These are phyloP conservation scores for Lablab purpureus DNA, from an alignment of 306 rosid species.

Conservation along the genomic window DNA sequence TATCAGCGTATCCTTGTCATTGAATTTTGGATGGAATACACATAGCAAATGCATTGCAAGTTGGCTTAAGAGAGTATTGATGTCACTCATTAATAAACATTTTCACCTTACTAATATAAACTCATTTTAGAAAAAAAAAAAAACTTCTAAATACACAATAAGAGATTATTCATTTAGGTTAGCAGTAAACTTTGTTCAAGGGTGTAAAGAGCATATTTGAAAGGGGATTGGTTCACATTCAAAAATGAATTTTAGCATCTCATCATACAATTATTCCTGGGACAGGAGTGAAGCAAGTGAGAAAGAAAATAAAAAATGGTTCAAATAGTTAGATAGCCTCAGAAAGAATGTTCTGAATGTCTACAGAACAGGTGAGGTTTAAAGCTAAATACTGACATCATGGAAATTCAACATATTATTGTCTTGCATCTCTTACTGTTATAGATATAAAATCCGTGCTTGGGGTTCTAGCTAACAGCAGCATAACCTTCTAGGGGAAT, in stretches of 20 bases:
- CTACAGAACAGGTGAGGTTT: neutral
- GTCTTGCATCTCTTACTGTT: slow-evolving; percentile 11
- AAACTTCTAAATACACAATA: too few relatives aligned
- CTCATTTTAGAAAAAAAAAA: neutral
- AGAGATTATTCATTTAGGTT: neutral
- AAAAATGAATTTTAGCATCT: neutral
- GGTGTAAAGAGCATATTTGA: slow-evolving; percentile 22
- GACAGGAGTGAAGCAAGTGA: slow-evolving; percentile 2
- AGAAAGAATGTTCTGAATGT: neutral
- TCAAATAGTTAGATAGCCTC: slow-evolving; percentile 13
- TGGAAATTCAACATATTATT: neutral
- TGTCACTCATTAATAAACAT: neutral
- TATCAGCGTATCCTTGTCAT: neutral
- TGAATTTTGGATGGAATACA: slow-evolving; percentile 38
- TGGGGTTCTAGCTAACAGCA: neutral
- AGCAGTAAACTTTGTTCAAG: slow-evolving; percentile 8
- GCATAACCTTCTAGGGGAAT: neutral
- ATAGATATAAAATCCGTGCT: neutral
- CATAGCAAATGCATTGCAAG: slow-evolving; percentile 29
- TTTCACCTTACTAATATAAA: slow-evolving; percentile 9
- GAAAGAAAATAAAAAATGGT: neutral
- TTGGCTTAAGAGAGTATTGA: neutral
- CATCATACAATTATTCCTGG: neutral
- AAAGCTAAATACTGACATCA: slow-evolving; percentile 1
- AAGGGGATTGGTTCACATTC: neutral